These are phyloP conservation scores for Fusarium drepaniforme DNA, from an alignment of 2,329 filamentous ascomycete genomes.

Conservation along the genomic window DNA sequence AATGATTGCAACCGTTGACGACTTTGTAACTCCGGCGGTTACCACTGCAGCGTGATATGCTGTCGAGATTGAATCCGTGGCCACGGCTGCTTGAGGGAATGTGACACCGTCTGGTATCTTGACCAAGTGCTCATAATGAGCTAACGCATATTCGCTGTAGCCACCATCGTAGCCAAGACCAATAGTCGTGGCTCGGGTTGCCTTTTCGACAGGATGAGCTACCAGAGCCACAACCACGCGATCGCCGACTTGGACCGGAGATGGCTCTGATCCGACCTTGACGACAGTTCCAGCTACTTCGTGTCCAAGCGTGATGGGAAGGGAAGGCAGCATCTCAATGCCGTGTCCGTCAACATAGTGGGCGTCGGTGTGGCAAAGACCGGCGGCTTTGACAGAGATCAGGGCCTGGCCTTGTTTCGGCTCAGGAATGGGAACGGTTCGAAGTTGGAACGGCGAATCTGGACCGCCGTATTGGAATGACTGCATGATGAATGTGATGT, in stretches of 20 bases:
- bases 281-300: conserved; percentile 21
- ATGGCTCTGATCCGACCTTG: conserved; percentile 14
- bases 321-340: conserved; percentile 1
- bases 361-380: conserved; percentile 23
- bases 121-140: neutral
- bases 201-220: conserved; percentile 17
- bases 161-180: neutral
- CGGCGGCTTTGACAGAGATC: conserved; percentile 18
- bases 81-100: conserved; percentile 18
- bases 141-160: neutral
- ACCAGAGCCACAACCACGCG: conserved; percentile 18
- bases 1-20: conserved; percentile 12
- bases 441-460: conserved; percentile 2
- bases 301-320: conserved; percentile 19
- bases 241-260: conserved; percentile 11
- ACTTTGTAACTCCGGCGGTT: conserved; percentile 1
- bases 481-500: conserved; percentile 8
- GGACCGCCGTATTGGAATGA: conserved; percentile 10
- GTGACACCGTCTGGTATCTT: conserved; percentile 20
- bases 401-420: conserved; percentile 14
- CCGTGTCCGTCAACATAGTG: conserved; percentile 18
- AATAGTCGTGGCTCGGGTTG: conserved; percentile 4
- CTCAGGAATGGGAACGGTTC: conserved; percentile 11
- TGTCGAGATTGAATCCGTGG: conserved; percentile 25
- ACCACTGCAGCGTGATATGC: conserved; percentile 19